A percentile compares a stretch with the other conserved stretches of the same genome.
phyloP scores from a whole-genome alignment of 768 basidiomycete species.

The Mrakia blollopis region DNA sequence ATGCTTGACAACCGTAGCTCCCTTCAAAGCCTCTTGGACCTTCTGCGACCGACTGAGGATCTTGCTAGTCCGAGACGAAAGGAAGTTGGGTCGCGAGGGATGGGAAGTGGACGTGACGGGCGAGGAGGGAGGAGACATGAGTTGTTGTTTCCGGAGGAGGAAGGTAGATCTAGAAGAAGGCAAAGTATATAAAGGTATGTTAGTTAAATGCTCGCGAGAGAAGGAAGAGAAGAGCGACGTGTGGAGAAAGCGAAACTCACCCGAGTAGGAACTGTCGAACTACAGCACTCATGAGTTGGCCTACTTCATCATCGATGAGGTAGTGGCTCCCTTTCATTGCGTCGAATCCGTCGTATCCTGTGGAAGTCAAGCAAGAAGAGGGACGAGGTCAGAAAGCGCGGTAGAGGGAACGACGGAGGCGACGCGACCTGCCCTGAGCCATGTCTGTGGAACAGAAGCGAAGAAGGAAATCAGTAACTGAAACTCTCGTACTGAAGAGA shows the following conservation, averaged over 20 bases:
- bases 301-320: slow-evolving; percentile 77
- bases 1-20: slow-evolving; percentile 48
- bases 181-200: not conserved
- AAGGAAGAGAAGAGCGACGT: not conserved
- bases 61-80: slow-evolving; percentile 30
- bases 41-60: slow-evolving; percentile 12
- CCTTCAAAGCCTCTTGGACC: not conserved
- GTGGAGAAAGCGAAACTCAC: slow-evolving; percentile 39
- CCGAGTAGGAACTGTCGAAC: slow-evolving; percentile 81
- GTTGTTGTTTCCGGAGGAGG: slow-evolving; percentile 13
- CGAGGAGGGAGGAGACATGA: not conserved
- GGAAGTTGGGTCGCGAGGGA: slow-evolving; percentile 53
- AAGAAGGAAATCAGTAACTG: not conserved
- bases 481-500: too few species aligned
- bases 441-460: slow-evolving; percentile 30
- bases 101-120: slow-evolving; percentile 59
- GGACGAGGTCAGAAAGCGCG: slow-evolving; percentile 48
- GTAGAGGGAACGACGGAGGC: not conserved
- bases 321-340: slow-evolving; percentile 61
- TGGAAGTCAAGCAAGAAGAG: slow-evolving; percentile 63
- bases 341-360: slow-evolving; percentile 75
- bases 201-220: not conserved
- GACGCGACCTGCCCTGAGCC: not conserved
- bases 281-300: slow-evolving; percentile 68
- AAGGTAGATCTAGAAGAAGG: not conserved